Evolutionary conservation across 1,139 yeast genomes (phyloP), one percentile per base, ranked within the genome.

Genomic region (Pneumocystis canis): DNA sequence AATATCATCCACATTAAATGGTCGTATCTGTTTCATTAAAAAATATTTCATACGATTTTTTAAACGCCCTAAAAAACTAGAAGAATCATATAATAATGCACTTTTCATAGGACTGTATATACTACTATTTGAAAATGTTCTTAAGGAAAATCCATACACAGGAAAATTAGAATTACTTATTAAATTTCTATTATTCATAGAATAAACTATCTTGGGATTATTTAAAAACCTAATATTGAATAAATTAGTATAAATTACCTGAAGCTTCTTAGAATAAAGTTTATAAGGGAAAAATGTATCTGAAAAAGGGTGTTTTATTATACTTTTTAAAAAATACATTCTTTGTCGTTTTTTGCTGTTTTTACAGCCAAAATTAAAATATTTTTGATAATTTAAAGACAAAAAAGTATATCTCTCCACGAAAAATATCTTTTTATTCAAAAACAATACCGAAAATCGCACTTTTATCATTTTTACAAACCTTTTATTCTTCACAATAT

Each of bases 1-100:
- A 65, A 89, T 81, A 70, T 90, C 97, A 73, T 90, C 97, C 31
- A 87, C 82, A 70, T 86, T 89, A 74, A 87, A 86, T 0, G 96
- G 96, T 5, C 85, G 75, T 67, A 79, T 80, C 20, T 83, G 82
- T 53, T 79, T 74, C 60, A 81, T 85, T 65, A 89, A 73, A 1
- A 83, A 72, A 95, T 95, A 89, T 71, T 83, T 84, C 63, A 85
- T 69, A 63, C 87, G 78, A 37, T 85, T 80, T 63, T 76, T 75
- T 39, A 84, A 68, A 40, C 87, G 73, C 37, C 82, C 80, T 54
- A 80, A 73, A 63, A 78, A 72, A 59, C 78, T 79, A 41, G 76
- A 79, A 7, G 86, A 83, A 30, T 77, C 76, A 3, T 81, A 77
- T 41, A 84, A 74, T 25, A 83, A 75, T 66, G 81, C 83, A 64